phyloP scores from a whole-genome alignment of 2,329 filamentous ascomycete genomes.

The Canariomyces notabilis region DNA sequence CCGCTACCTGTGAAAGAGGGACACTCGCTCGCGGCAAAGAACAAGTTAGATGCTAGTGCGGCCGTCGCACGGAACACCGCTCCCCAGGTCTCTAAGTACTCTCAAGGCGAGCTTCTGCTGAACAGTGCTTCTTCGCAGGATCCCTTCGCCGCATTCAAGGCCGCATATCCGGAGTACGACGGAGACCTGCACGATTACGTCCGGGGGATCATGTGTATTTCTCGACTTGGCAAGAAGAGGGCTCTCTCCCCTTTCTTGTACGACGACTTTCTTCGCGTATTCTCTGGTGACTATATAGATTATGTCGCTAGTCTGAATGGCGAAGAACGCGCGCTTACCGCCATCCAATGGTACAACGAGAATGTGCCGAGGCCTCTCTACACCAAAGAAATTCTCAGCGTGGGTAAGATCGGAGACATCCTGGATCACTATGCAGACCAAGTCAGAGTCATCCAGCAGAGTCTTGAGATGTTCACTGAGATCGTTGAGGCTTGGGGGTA shows the following conservation, averaged over 20 bases:
- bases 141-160: conserved; percentile 36
- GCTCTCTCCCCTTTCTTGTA: conserved; percentile 40
- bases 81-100: conserved; percentile 9
- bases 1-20: background rate
- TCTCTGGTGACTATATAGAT: conserved; percentile 36
- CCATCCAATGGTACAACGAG: conserved; percentile 39
- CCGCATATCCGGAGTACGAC: conserved; percentile 39
- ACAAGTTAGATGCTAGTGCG: background rate
- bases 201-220: conserved; percentile 40
- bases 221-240: conserved; percentile 33
- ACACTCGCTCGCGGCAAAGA: background rate
- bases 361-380: conserved; percentile 27
- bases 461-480: background rate
- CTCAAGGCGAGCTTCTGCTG: conserved; percentile 11
- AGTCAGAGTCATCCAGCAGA: conserved; percentile 9
- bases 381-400: conserved; percentile 32
- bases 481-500: no score
- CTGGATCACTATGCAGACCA: conserved; percentile 33
- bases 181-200: conserved; percentile 41
- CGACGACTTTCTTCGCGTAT: conserved; percentile 49
- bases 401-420: conserved; percentile 32
- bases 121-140: conserved; percentile 22
- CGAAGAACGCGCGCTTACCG: conserved; percentile 30
- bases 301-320: conserved; percentile 34
- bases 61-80: background rate